Base-by-base conservation (phyloP, 2,329 filamentous ascomycete species). In the Phaeoacremonium minimum region DNA sequence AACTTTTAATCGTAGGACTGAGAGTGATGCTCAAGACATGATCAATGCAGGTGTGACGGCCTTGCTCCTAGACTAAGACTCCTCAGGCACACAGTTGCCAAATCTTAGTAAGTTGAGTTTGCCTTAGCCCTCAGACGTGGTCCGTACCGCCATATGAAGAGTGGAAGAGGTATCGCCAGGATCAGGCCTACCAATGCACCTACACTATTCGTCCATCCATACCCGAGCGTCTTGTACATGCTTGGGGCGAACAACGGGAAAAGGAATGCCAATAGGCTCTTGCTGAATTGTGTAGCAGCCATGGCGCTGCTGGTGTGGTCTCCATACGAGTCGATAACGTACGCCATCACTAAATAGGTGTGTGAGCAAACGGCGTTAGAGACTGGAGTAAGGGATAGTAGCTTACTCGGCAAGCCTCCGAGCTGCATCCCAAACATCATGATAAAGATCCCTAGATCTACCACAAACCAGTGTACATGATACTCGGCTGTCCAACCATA, bases 211-310 rank as follows among this genome's bases (percentile, higher is more conserved):
- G 38, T 68, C 69, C 41, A 78, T 38, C 48, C 77, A 41, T 45
- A 78, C 51, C 40, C 61, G 14, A 68, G 43, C 2, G 35, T 43
- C 1, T 55, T 39, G 15, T 66, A 69, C 49, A 68, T 50, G 5
- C 58, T 52, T 0, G 65, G 64, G 0, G 77, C 76, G n/a, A 78
- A 78, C 1, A 82, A 58, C 0, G 78, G 78, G 32, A 83, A 74
- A 1, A 71, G 57, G 26, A 78, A 77, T 9, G 9, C 40, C 9
- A 40, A 19, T 6, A 52, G 17, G 14, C 45, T 47, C 4, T 46
- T 43, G 11, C 46, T 31, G 2, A 49, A 41, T 4, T 43, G 29
- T 11, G 33, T 33, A 0, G 71, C 71, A 0, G 71, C 71, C 35
- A 73, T 64, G 0, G 49, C 54, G 5, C 47, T 52, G 16, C 55